A percentile compares a stretch with the other conserved stretches of the same genome.
Evolutionary conservation across 1,284 basidiomycete species (phyloP).

Genomic region (Albatrellus sp.): DNA sequence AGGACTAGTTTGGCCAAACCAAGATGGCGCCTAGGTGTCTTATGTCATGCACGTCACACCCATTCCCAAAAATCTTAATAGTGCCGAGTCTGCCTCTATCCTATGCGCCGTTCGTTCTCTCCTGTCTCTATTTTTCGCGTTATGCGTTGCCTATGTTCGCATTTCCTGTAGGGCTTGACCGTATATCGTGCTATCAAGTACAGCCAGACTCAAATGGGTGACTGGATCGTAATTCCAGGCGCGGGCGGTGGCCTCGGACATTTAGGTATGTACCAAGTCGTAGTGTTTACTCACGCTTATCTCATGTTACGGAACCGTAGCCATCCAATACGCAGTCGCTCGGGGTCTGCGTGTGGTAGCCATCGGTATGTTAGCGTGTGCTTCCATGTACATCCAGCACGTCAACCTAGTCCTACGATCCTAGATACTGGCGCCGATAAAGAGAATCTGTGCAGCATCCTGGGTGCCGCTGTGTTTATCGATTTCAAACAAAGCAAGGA

Average conservation of each 20-base stretch:
- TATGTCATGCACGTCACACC: constrained; percentile 62
- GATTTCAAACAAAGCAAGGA: constrained; percentile 63
- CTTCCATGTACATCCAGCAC: not conserved
- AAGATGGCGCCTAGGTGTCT: constrained; percentile 33
- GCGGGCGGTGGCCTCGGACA: constrained; percentile 69
- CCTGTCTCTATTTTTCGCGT: constrained; percentile 1
- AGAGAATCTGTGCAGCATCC: constrained; percentile 48
- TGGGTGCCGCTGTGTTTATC: constrained; percentile 73
- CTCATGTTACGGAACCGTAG: constrained; percentile 20
- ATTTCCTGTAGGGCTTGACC: constrained; percentile 45
- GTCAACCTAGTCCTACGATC: not conserved
- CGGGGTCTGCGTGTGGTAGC: constrained; percentile 75
- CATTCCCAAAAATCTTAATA: constrained; percentile 57
- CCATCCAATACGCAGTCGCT: constrained; percentile 65
- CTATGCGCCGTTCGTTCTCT: constrained; percentile 58
- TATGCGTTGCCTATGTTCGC: not conserved
- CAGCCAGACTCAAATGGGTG: constrained; percentile 55
- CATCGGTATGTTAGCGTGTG: constrained; percentile 32
- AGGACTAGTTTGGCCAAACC: not conserved
- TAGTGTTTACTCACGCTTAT: not conserved
- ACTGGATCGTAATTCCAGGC: constrained; percentile 75
- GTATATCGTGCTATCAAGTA: constrained; percentile 81
- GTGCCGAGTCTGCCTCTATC: constrained; percentile 68
- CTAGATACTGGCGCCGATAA: constrained; percentile 67
- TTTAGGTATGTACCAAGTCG: constrained; percentile 26